Percentiles rank a stretch among this genome's conserved stretches.
These are phyloP conservation scores for Leptographium wingfieldii DNA, from an alignment of 2,329 filamentous ascomycete genomes.

Conservation along the genomic window DNA sequence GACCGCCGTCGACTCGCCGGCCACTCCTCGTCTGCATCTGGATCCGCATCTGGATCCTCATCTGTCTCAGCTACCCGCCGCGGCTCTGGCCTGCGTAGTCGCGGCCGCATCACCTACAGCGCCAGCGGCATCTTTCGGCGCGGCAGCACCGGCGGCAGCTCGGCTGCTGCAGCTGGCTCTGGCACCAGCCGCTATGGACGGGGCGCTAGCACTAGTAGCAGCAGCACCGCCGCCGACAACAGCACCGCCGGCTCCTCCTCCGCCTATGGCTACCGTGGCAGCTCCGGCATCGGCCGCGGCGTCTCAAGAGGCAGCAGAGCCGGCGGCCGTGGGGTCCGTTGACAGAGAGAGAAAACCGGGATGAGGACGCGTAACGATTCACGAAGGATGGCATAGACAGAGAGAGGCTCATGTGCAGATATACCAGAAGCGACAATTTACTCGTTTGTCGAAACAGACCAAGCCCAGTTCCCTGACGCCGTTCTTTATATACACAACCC, in stretches of 20 bases:
- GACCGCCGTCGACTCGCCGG: conserved; percentile 33
- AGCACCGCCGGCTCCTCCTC: neutral
- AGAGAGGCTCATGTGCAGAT: neutral
- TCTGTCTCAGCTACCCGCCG: conserved; percentile 1
- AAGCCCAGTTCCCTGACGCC: neutral
- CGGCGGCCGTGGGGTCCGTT: conserved; percentile 6
- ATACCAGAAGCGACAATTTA: too few relatives aligned
- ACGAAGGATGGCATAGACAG: neutral
- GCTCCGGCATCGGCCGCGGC: conserved; percentile 32
- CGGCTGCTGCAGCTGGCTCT: neutral
- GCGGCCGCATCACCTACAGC: conserved; percentile 1
- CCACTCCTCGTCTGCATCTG: conserved; percentile 1
- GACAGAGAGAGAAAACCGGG: neutral
- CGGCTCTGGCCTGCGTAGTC: neutral
- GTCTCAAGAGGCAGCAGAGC: conserved; percentile 37
- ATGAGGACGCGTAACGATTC: neutral
- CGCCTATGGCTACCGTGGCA: neutral
- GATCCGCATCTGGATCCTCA: too few relatives aligned
- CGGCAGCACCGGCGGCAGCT: conserved; percentile 10
- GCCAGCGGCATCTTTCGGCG: conserved; percentile 9
- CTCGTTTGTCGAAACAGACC: too few relatives aligned
- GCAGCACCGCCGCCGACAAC: neutral
- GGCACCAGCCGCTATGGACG: neutral
- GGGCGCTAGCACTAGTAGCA: neutral
- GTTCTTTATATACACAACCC: neutral